These are phyloP conservation scores for Penicillium sp. DNA, from an alignment of 2,329 filamentous ascomycete species.

Conservation along the genomic window DNA sequence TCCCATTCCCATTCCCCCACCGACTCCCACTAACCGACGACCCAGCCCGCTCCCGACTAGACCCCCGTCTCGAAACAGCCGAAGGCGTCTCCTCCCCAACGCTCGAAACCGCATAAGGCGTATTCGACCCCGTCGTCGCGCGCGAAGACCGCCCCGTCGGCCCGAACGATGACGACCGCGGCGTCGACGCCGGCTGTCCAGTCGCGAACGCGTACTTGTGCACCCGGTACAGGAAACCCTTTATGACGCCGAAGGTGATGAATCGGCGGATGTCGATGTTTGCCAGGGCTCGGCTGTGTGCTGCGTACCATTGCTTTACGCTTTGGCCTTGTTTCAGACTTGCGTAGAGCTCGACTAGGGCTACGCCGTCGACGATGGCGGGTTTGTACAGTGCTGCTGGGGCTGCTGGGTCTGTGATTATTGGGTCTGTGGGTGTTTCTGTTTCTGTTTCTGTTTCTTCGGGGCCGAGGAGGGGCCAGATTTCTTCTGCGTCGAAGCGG, in stretches of 20 bases:
- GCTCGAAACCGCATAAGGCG: slow-evolving; percentile 27
- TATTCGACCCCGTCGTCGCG: slow-evolving; percentile 32
- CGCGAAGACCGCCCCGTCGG: slow-evolving; percentile 30
- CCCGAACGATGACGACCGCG: slow-evolving; percentile 24
- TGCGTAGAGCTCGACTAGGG: slow-evolving; percentile 76
- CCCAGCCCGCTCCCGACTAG: slow-evolving; percentile 22
- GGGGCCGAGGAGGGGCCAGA: slow-evolving; percentile 43
- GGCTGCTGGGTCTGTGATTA: slow-evolving; percentile 11
- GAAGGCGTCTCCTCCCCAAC: slow-evolving; percentile 20
- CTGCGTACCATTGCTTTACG: slow-evolving; percentile 81
- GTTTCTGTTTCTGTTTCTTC: too few species aligned
- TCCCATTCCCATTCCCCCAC: slow-evolving; percentile 10
- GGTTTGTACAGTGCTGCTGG: slow-evolving; percentile 6
- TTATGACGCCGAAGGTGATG: slow-evolving; percentile 93
- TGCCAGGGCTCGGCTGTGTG: slow-evolving; percentile 66
- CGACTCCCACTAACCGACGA: slow-evolving; percentile 31
- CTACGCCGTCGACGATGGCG: slow-evolving; percentile 41
- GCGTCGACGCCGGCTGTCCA: slow-evolving; percentile 29
- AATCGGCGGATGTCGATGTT: slow-evolving; percentile 85
- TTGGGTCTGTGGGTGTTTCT: background rate
- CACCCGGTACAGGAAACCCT: slow-evolving; percentile 86
- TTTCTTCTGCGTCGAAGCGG: slow-evolving; percentile 34
- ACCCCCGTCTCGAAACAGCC: slow-evolving; percentile 9
- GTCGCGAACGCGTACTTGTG: slow-evolving; percentile 76
- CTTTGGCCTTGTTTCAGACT: slow-evolving; percentile 77